phyloP scores from a whole-genome alignment of 208 protist species.

The Crithidia sp. region DNA sequence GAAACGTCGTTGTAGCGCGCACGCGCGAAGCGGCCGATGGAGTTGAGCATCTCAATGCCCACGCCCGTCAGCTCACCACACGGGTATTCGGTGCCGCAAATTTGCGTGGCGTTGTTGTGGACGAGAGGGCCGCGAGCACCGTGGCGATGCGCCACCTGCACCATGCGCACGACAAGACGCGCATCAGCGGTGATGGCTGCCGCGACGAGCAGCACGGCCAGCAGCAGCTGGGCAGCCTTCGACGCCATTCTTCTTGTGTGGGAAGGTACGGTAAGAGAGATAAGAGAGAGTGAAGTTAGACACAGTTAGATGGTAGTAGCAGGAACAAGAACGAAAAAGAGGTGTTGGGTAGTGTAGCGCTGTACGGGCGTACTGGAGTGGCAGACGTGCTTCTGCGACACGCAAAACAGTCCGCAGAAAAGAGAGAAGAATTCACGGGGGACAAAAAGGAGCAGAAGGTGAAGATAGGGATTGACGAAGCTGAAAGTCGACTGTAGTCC shows the following conservation, averaged over 20 bases:
- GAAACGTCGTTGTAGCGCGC: conserved; percentile 45
- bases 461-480: too few relatives aligned
- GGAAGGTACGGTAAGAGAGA: too few relatives aligned
- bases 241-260: background rate
- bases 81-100: conserved; percentile 36
- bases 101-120: conserved; percentile 29
- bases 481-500: too few relatives aligned
- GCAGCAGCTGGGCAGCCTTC: background rate
- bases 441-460: too few relatives aligned
- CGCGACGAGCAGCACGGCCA: conserved; percentile 13
- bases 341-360: too few relatives aligned
- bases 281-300: too few relatives aligned
- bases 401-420: too few relatives aligned
- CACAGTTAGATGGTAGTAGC: too few relatives aligned
- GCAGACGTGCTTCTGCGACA: too few relatives aligned
- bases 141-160: conserved; percentile 58
- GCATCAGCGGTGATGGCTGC: conserved; percentile 20
- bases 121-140: conserved; percentile 37
- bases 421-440: too few relatives aligned
- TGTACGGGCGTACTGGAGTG: too few relatives aligned
- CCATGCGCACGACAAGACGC: conserved; percentile 32
- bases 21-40: conserved; percentile 37
- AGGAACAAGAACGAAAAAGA: too few relatives aligned
- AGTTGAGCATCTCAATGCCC: conserved; percentile 39
- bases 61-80: conserved; percentile 47